Evolutionary conservation across 208 protist genomes (phyloP).

Genomic region (Acanthamoeba culbertsoni): DNA sequence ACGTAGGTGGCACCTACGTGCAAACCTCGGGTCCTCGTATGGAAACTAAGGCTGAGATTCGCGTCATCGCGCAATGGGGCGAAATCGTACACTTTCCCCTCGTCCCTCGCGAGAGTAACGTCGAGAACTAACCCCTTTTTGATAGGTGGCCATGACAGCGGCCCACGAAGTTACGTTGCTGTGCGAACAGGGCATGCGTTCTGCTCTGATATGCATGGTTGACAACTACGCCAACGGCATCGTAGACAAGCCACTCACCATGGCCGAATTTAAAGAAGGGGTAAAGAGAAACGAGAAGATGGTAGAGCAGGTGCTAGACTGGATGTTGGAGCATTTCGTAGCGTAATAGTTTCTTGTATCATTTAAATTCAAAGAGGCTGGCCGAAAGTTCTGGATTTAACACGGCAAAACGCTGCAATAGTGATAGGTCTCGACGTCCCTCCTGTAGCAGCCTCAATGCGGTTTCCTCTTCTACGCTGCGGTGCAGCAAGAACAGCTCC

Average conservation of each 20-base stretch:
- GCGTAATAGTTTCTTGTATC: not conserved
- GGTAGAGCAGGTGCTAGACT: slow-evolving; percentile 38
- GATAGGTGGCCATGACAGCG: slow-evolving; percentile 56
- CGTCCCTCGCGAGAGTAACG: not conserved
- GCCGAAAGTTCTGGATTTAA: not conserved
- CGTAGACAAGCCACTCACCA: slow-evolving; percentile 32
- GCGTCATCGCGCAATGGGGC: slow-evolving; percentile 34
- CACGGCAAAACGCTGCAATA: not conserved
- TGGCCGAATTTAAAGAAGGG: slow-evolving; percentile 58
- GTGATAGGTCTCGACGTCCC: not conserved
- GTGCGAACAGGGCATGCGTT: slow-evolving; percentile 52
- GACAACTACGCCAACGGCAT: slow-evolving; percentile 69
- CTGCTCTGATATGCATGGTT: slow-evolving; percentile 62
- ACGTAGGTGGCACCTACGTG: slow-evolving; percentile 59
- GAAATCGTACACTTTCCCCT: slow-evolving; percentile 13
- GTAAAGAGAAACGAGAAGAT: slow-evolving; percentile 45
- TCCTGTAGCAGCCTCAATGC: not conserved
- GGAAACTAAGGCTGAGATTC: slow-evolving; percentile 66
- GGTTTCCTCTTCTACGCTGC: not conserved
- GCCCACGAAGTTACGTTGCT: slow-evolving; percentile 61
- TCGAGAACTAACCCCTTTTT: not conserved
- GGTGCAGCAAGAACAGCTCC: slow-evolving; percentile 26
- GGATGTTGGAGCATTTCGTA: slow-evolving; percentile 54
- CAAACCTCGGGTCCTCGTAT: slow-evolving; percentile 66
- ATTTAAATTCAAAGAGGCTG: not conserved